phyloP scores from a whole-genome alignment of 441 rosid species.

The Kokia cookei region DNA sequence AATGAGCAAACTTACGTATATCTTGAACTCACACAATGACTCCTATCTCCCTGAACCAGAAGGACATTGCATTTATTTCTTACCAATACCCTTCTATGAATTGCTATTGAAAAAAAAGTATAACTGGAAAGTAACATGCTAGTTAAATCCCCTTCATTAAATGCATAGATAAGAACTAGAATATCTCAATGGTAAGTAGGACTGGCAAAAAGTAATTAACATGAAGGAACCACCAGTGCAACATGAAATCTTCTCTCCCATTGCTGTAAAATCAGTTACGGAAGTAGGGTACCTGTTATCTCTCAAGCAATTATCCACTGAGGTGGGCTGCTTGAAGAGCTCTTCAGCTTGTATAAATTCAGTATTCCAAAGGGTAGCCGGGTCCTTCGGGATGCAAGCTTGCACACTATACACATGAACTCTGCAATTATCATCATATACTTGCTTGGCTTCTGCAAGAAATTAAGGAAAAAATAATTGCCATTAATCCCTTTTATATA shows the following conservation, averaged over 20 bases:
- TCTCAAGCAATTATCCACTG: constrained; percentile 69
- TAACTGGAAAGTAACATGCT: not conserved
- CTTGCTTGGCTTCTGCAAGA: constrained; percentile 64
- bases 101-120: not conserved
- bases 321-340: constrained; percentile 59
- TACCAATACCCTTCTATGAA: not conserved
- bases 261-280: not conserved
- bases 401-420: constrained; percentile 84
- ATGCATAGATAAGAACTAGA: not conserved
- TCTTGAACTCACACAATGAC: not conserved
- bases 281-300: constrained; percentile 56
- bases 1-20: not conserved
- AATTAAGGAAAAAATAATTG: constrained; percentile 5
- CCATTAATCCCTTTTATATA: not conserved
- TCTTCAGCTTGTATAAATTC: constrained; percentile 93
- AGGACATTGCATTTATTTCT: not conserved
- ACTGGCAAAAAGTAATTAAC: not conserved
- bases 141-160: not conserved
- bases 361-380: constrained; percentile 72
- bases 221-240: not conserved
- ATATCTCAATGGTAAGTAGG: not conserved
- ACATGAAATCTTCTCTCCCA: not conserved
- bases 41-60: not conserved
- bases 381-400: constrained; percentile 77
- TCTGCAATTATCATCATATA: constrained; percentile 57